Evolutionary conservation across 169 alveolate species (phyloP), one percentile per base, ranked within the genome.

Genomic region (Plasmodium cynomolgi): DNA sequence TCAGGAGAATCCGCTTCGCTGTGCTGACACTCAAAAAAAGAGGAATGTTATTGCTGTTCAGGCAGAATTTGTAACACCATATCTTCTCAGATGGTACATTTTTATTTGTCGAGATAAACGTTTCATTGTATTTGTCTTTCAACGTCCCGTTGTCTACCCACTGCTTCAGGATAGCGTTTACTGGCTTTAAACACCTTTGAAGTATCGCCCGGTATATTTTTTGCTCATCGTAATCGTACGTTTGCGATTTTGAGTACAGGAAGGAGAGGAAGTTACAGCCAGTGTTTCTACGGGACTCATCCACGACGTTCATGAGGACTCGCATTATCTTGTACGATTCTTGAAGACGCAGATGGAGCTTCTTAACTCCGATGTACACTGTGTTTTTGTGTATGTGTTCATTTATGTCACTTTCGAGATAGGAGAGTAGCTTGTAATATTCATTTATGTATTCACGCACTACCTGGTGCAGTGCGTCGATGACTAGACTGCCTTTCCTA

Each of bases 351-450:
- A 68, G 13, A 37, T 90, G 82, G n/a, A 90, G 33, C 8, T 62
- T 81, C 47, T 90, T 90, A 29, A 90, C 72, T 15, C 94, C 94
- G 3, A 90, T 68, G 83, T 90, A 90, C 1, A 90, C 84, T 1
- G 94, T 90, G 15, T 90, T 90, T 13, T 90, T 90, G 73, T 90
- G 94, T 9, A 90, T 90, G 72, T 90, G 94, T 29, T 90, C 94
- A 23, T 90, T 90, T 7, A 90, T 79, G 47, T 90, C 94, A 80
- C 94, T 90, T 20, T 90, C 94, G 5, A 90, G 58, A 23, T 90
- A 47, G 7, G 94, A 90, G 68, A 90, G 37, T 58, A 90, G 47
- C 33, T 90, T 90, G 54, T 90, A 90, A 41, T 90, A 90, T 71
- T 90, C 94, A 31, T 90, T 90, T 1, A 90, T 58, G 33, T 90